phyloP scores from a whole-genome alignment of 768 basidiomycete genomes.

The Pleurotus ostreatus region DNA sequence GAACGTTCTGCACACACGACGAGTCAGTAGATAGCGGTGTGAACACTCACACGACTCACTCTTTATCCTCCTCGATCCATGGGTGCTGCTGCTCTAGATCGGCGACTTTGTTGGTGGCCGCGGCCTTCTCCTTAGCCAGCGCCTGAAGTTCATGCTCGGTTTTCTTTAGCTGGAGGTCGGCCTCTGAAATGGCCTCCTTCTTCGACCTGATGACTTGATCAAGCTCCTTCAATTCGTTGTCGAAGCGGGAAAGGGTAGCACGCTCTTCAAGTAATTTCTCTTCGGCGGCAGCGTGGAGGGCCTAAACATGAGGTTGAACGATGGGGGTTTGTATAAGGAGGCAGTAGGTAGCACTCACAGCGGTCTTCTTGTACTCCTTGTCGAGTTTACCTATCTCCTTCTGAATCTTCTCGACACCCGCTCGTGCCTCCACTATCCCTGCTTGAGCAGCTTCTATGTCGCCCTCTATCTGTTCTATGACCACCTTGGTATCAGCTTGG shows the following conservation, averaged over 20 bases:
- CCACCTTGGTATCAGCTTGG: not conserved
- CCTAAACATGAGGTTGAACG: not conserved
- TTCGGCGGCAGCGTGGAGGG: conserved; percentile 60
- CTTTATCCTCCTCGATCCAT: conserved; percentile 87
- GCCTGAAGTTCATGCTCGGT: conserved; percentile 66
- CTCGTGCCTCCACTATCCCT: conserved; percentile 35
- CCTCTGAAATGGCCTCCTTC: conserved; percentile 64
- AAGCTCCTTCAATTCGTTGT: conserved; percentile 81
- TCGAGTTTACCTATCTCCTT: conserved; percentile 62
- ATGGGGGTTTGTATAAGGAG: not conserved
- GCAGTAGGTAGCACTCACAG: conserved; percentile 30
- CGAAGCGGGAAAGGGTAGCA: conserved; percentile 83
- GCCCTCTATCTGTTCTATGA: conserved; percentile 72
- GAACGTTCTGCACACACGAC: conserved; percentile 56
- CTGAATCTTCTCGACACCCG: conserved; percentile 48
- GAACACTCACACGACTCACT: conserved; percentile 46
- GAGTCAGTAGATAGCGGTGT: not conserved
- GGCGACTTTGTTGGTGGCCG: conserved; percentile 45
- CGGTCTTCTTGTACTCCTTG: conserved; percentile 38
- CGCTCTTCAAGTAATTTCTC: conserved; percentile 77
- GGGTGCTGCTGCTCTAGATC: conserved; percentile 78
- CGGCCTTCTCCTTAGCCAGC: conserved; percentile 60
- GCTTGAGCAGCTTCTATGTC: conserved; percentile 59
- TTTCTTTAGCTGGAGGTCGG: conserved; percentile 61
- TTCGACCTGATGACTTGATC: conserved; percentile 80